A percentile compares a stretch with the other conserved stretches of the same genome.
Evolutionary conservation across 208 protist genomes (phyloP).

Genomic region (Acanthamoeba sp.): DNA sequence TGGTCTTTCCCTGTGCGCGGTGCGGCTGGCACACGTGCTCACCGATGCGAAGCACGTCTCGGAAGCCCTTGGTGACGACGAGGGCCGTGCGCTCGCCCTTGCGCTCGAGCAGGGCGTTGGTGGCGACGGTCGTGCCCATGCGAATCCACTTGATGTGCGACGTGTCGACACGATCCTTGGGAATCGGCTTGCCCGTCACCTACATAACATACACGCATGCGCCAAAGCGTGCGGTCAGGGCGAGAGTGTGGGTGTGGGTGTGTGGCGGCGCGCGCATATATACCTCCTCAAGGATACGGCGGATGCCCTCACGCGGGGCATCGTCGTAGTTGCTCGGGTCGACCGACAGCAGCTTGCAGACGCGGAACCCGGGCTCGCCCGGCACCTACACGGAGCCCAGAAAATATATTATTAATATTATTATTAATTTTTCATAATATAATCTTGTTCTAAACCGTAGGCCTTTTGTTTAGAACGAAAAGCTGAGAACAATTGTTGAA

Average conservation of each 20-base stretch:
- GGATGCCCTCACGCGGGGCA: constrained; percentile 96
- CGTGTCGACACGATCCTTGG: constrained; percentile 87
- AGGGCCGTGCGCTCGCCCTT: constrained; percentile 94
- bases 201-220: background rate
- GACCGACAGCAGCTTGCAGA: constrained; percentile 95
- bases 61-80: constrained; percentile 94
- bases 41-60: constrained; percentile 95
- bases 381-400: background rate
- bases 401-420: constrained; percentile 11
- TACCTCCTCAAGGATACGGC: constrained; percentile 91
- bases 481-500: background rate
- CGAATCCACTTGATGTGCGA: constrained; percentile 93
- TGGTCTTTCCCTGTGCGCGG: no score
- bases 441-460: background rate
- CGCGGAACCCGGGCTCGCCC: constrained; percentile 74
- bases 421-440: no score
- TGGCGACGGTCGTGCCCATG: constrained; percentile 98
- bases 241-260: no score
- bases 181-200: constrained; percentile 67
- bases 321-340: constrained; percentile 96
- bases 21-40: background rate
- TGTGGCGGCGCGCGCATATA: no score
- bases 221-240: background rate
- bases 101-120: constrained; percentile 96
- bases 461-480: background rate